Base-by-base conservation (phyloP, 768 basidiomycete species). In the Calocera viscosa region DNA sequence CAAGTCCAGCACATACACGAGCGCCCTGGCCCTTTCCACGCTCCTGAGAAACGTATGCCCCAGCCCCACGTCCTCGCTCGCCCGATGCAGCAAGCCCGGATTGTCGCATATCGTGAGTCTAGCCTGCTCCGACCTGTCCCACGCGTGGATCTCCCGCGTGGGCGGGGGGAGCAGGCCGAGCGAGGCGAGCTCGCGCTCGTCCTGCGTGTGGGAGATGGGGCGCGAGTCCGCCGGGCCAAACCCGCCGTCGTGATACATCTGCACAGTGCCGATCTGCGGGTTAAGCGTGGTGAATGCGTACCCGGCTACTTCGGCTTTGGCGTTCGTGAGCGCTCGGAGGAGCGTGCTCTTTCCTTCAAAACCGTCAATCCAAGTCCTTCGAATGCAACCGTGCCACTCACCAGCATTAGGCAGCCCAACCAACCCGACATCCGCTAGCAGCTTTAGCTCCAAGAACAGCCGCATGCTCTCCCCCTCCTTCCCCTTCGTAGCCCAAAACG, bases 41-140 rank as follows among this genome's bases (percentile, higher is more conserved):
- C 91, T 88, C 14, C 93, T 85, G 32, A 99, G 77, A 80, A 98
- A 98, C 1, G 90, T 88, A 76, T 97, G 93, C 0, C 95, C 96
- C 1, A 98, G 82, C 2, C 94, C 96, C 63, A 92, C 86, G 74
- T 95, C 90, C 72, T 91, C 86, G 1, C 91, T 90, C 1, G 94
- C 90, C 16, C 83, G 81, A 10, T 84, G 82, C 67, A 98, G 86
- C 49, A 98, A 85, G 8, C 96, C 96, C 0, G 96, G 96, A 73
- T 97, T 98, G 77, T 99, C 96, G 39, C 94, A 91, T 70, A 99
- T 86, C 16, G 93, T 96, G 80, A 98, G 96, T 11, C 96, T 84
- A 75, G 91, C 88, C 2, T 80, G 77, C 76, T 98, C 53, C 2
- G 53, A 60, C 26, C 53, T 14, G 53, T 60, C 53, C 53, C 53